Evolutionary conservation across 345 rosid genomes (phyloP).

Genomic region (Salix purpurea): DNA sequence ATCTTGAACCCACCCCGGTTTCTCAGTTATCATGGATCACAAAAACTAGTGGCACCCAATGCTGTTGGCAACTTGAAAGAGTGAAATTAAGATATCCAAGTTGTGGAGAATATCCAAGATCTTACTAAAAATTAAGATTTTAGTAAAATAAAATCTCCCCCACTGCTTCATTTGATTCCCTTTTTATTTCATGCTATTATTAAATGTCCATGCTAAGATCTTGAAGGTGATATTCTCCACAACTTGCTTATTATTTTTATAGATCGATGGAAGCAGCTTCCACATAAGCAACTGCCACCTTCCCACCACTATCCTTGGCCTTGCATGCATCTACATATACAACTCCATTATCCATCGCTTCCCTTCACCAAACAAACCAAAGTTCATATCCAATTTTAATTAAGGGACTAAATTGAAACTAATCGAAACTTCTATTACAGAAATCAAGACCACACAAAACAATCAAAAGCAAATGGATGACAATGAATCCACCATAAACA

Average conservation of each 20-base stretch:
- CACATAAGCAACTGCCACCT: slow-evolving; percentile 7
- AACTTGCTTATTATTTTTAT: neutral
- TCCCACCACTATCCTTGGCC: too few species aligned
- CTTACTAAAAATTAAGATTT: neutral
- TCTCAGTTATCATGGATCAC: neutral
- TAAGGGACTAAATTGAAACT: too few species aligned
- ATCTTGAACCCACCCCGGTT: neutral
- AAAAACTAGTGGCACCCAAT: neutral
- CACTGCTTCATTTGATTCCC: slow-evolving; percentile 6
- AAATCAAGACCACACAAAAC: too few species aligned
- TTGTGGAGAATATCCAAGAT: too few species aligned
- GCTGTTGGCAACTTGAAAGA: slow-evolving; percentile 1
- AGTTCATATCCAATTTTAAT: too few species aligned
- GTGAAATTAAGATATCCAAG: slow-evolving; percentile 1
- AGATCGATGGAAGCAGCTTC: neutral
- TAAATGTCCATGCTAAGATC: neutral
- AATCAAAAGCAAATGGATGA: too few species aligned
- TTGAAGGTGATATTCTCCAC: slow-evolving; percentile 6
- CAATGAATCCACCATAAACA: too few species aligned
- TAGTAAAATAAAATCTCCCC: slow-evolving; percentile 5
- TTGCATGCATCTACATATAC: too few species aligned
- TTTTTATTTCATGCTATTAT: slow-evolving; percentile 3
- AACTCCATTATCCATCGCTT: too few species aligned
- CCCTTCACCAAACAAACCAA: too few species aligned
- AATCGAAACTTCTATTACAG: too few species aligned